These are phyloP conservation scores for Linanthus parryae DNA, from an alignment of 148 eudicot species.

Conservation along the genomic window DNA sequence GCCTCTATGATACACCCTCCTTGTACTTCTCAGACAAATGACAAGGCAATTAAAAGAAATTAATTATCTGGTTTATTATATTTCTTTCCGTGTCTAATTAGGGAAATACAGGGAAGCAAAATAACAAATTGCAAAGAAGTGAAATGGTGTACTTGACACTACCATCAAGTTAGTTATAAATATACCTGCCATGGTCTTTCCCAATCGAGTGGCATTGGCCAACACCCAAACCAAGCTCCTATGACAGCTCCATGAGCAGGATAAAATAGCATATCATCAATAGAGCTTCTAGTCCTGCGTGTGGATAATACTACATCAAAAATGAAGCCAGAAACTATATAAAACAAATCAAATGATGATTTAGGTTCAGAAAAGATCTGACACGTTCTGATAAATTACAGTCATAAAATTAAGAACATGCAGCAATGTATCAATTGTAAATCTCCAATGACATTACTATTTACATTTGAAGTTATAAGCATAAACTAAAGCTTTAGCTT, in stretches of 20 bases:
- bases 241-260: conserved; percentile 90
- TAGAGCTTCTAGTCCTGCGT: conserved; percentile 51
- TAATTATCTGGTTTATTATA: too few species aligned
- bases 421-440: background rate
- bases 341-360: background rate
- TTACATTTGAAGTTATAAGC: too few species aligned
- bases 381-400: background rate
- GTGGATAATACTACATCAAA: conserved; percentile 10
- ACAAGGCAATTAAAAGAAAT: too few species aligned
- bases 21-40: too few species aligned
- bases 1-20: too few species aligned
- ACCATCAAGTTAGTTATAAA: background rate
- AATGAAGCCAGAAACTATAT: background rate
- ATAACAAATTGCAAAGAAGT: background rate
- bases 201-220: conserved; percentile 99
- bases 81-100: too few species aligned
- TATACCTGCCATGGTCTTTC: conserved; percentile 98
- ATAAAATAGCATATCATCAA: conserved; percentile 70
- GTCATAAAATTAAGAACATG: too few species aligned
- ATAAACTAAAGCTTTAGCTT: conserved; percentile 21
- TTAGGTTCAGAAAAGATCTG: background rate
- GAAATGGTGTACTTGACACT: background rate
- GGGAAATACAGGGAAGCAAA: too few species aligned
- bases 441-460: too few species aligned
- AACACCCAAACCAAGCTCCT: conserved; percentile 98